phyloP scores from a whole-genome alignment of 805 yeast species.

The Candida tallmaniae region DNA sequence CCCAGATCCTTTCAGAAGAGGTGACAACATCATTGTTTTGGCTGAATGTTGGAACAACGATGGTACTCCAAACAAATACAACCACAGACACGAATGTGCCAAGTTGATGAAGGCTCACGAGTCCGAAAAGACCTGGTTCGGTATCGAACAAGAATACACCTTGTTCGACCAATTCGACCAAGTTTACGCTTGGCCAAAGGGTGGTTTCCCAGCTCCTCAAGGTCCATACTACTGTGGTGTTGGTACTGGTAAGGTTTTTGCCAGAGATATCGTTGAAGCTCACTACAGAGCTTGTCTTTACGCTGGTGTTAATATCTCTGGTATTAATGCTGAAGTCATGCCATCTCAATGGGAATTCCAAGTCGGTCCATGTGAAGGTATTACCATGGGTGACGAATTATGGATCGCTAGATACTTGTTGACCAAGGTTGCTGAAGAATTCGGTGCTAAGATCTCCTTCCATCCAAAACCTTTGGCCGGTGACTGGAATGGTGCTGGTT shows the following conservation, averaged over 20 bases:
- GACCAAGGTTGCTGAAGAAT: constrained; percentile 96
- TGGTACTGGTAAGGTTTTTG: constrained; percentile 96
- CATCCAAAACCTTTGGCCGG: constrained; percentile 99
- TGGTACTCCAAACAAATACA: constrained; percentile 97
- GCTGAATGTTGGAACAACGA: constrained; percentile 98
- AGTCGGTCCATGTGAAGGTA: constrained; percentile 97
- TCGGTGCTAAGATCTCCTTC: constrained; percentile 96
- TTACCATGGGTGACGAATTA: constrained; percentile 94
- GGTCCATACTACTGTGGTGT: constrained; percentile 99
- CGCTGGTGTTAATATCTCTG: constrained; percentile 87
- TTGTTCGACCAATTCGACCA: constrained; percentile 85
- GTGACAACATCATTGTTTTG: constrained; percentile 91
- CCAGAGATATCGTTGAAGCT: constrained; percentile 97
- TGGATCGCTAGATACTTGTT: constrained; percentile 94
- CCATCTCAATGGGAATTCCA: constrained; percentile 99
- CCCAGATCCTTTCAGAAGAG: constrained; percentile 97
- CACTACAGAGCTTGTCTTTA: constrained; percentile 97
- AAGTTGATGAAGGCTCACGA: constrained; percentile 91
- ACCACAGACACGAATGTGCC: constrained; percentile 96
- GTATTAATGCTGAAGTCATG: constrained; percentile 99
- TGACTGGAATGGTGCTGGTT: constrained; percentile 99
- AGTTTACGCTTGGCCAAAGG: constrained; percentile 98
- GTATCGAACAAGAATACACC: constrained; percentile 98
- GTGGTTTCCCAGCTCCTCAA: constrained; percentile 99
- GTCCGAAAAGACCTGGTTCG: constrained; percentile 88